Evolutionary conservation across 257 asterid species (phyloP).

Genomic region (Lantana camara): DNA sequence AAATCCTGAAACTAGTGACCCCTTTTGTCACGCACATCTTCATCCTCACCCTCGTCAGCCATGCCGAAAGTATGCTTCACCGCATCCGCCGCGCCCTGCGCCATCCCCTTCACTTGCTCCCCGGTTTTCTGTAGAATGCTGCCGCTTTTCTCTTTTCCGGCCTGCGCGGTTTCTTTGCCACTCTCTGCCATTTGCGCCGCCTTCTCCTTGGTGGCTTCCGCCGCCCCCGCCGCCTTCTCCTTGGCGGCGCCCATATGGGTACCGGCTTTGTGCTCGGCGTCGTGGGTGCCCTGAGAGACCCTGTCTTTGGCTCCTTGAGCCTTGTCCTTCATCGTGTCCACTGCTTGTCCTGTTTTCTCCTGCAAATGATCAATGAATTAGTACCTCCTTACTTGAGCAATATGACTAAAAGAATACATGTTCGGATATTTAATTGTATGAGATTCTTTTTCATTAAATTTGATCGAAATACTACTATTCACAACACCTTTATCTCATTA

Average conservation of each 20-base stretch:
- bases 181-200: conserved; percentile 58
- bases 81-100: conserved; percentile 52
- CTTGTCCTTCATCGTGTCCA: conserved; percentile 54
- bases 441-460: no score
- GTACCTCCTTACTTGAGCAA: no score
- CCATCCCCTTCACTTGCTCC: conserved; percentile 64
- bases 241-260: conserved; percentile 30
- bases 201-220: conserved; percentile 69
- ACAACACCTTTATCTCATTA: no score
- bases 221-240: conserved; percentile 42
- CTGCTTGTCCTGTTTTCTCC: conserved; percentile 70
- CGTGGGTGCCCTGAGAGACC: conserved; percentile 28
- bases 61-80: conserved; percentile 51
- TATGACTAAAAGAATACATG: no score
- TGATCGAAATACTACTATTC: no score
- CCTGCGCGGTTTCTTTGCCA: conserved; percentile 60
- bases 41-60: conserved; percentile 36
- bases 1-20: not conserved
- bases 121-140: conserved; percentile 67
- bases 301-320: conserved; percentile 52
- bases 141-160: conserved; percentile 79
- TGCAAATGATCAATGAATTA: no score
- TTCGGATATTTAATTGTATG: no score
- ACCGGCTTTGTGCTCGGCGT: conserved; percentile 33
- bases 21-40: not conserved